phyloP scores from a whole-genome alignment of 805 yeast genomes.

The Torulaspora maleeae region DNA sequence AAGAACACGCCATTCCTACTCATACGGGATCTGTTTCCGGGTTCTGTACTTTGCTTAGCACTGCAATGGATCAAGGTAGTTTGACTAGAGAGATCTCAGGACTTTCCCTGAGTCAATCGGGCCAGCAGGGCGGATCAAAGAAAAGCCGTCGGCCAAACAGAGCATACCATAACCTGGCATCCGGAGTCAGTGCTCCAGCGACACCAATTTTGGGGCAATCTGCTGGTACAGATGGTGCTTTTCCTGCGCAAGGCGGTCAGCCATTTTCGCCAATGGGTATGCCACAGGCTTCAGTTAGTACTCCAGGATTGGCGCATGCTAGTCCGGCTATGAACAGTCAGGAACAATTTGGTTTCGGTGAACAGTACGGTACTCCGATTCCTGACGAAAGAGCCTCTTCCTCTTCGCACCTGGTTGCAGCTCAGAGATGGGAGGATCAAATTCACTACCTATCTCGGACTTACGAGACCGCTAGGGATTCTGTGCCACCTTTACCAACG shows the following conservation, averaged over 20 bases:
- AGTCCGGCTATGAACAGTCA: conserved; percentile 13
- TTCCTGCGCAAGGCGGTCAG: conserved; percentile 10
- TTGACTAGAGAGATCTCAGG: conserved; percentile 20
- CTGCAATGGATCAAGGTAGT: conserved; percentile 15
- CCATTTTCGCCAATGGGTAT: conserved; percentile 12
- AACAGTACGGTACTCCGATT: conserved; percentile 4
- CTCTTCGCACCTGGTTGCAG: conserved; percentile 30
- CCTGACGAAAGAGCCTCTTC: conserved; percentile 8
- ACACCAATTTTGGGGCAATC: conserved; percentile 10
- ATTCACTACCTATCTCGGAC: conserved; percentile 38
- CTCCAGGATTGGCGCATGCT: conserved; percentile 11
- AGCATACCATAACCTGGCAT: conserved; percentile 28
- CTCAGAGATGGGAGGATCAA: conserved; percentile 36
- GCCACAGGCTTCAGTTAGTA: conserved; percentile 11
- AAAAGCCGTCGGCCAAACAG: conserved; percentile 32
- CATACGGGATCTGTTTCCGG: not conserved
- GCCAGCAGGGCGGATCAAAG: conserved; percentile 13
- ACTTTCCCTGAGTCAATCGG: conserved; percentile 21
- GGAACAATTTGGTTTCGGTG: conserved; percentile 8
- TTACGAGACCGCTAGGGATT: conserved; percentile 70
- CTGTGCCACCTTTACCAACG: conserved; percentile 79
- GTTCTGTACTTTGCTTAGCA: not conserved
- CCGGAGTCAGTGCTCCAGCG: conserved; percentile 14
- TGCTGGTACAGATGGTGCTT: conserved; percentile 9
- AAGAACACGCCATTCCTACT: not conserved